Base-by-base conservation (phyloP, 768 basidiomycete species). In the Boletus sensibilis region DNA sequence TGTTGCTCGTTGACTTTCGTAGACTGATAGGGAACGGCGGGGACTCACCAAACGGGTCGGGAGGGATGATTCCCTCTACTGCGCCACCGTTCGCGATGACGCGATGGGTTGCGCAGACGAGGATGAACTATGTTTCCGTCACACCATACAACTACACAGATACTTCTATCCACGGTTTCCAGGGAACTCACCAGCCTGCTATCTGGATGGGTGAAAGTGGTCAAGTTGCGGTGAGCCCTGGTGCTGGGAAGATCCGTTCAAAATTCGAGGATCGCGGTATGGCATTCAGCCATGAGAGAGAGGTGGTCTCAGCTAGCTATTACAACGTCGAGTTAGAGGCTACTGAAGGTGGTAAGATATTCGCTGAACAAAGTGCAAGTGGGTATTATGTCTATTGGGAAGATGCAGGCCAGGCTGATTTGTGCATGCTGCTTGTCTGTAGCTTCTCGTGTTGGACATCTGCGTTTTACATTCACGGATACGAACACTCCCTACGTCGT, bases 141-240 rank as follows among this genome's bases (percentile, higher is more conserved):
- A 83, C 83, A 2, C 86, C 88, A 5, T 89, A 86, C 64, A 88
- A 89, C 67, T 78, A 81, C 67, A 86, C 87, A 0, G 79, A 79
- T 56, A 72, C 68, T 0, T 65, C 63, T 13, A 81, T 92, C 4
- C 85, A 89, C 61, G 90, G 91, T 1, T 91, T 92, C 63, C 82
- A 87, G 45, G 90, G 82, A 5, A 92, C 90, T 4, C 84, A 90
- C 52, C 91, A 91, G 61, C 90, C 90, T 12, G 91, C 91, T 1
- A 92, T 93, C 37, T 92, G 90, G 90, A 92, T 93, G 90, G 90
- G 87, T 3, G 88, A 89, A 62, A 88, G 83, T 58, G 88, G 81
- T 0, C 81, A 82, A 45, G 80, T 85, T 3, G 76, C 81, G 5
- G 75, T 90, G 25, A 77, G 79, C 29, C 87, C 88, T 12, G 87